phyloP scores from a whole-genome alignment of 495 filamentous ascomycete genomes.

The Penicillium mononematosum region DNA sequence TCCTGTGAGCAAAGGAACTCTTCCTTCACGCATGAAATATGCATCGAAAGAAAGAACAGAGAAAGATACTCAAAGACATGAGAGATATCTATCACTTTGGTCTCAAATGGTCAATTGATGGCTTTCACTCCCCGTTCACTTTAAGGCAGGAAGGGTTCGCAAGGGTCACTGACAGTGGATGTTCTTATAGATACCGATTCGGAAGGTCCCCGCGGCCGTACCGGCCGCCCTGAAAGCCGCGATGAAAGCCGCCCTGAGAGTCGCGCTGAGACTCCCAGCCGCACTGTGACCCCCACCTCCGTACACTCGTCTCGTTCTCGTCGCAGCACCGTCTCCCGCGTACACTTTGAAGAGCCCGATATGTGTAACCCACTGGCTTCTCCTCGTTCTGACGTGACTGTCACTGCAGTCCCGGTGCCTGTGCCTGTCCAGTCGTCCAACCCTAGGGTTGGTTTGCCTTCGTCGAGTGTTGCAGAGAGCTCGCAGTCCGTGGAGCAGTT shows the following conservation, averaged over 20 bases:
- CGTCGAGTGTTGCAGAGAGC: not conserved
- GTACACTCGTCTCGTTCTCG: not conserved
- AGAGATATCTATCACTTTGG: not conserved
- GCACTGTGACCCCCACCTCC: not conserved
- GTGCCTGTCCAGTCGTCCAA: not conserved
- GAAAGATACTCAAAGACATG: not conserved
- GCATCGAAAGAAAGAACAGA: not conserved
- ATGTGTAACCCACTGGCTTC: not conserved
- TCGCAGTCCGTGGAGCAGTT: not conserved
- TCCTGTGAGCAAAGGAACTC: not conserved
- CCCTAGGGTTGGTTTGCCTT: not conserved
- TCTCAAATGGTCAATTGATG: not conserved
- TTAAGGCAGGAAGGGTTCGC: not conserved
- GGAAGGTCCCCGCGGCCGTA: not conserved
- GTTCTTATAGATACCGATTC: not conserved
- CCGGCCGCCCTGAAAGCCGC: not conserved
- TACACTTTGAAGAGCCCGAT: not conserved
- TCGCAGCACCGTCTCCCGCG: not conserved
- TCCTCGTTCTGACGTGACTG: not conserved
- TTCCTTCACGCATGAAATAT: not conserved
- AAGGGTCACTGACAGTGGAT: not conserved
- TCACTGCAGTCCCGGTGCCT: not conserved
- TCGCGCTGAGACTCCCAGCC: too few species aligned
- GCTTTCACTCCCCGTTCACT: not conserved
- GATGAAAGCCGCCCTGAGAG: too few species aligned